These are phyloP conservation scores for Torulaspora gathmanii DNA, from an alignment of 805 yeast genomes.

Conservation along the genomic window DNA sequence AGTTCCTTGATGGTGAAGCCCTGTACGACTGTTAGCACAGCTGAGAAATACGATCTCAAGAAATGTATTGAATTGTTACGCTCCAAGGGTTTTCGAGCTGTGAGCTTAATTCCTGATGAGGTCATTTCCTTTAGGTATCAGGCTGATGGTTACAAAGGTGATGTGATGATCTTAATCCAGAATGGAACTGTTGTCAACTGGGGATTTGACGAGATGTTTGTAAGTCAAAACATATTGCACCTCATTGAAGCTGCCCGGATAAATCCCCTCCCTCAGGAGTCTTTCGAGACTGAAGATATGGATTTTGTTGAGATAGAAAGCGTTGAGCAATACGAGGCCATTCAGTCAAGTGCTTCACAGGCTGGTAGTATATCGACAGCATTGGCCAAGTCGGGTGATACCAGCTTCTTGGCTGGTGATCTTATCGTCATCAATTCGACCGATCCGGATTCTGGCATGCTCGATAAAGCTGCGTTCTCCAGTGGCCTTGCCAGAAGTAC, in stretches of 20 bases:
- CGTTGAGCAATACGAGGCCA: slow-evolving; percentile 11
- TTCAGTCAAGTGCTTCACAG: slow-evolving; percentile 7
- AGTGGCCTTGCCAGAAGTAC: slow-evolving; percentile 86
- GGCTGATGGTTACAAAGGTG: slow-evolving; percentile 39
- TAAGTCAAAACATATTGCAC: slow-evolving; percentile 48
- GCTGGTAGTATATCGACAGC: slow-evolving; percentile 1
- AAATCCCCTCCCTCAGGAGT: slow-evolving; percentile 38
- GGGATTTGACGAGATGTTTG: slow-evolving; percentile 61
- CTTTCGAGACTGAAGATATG: slow-evolving; percentile 77
- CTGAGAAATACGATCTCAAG: slow-evolving; percentile 64
- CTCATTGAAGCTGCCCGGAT: slow-evolving; percentile 46
- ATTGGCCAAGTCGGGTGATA: slow-evolving; percentile 13
- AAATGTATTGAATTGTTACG: slow-evolving; percentile 36
- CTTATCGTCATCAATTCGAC: slow-evolving; percentile 59
- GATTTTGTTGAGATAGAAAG: slow-evolving; percentile 55
- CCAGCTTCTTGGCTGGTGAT: slow-evolving; percentile 60
- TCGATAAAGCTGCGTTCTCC: slow-evolving; percentile 85
- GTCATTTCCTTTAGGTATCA: slow-evolving; percentile 52
- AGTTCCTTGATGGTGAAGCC: slow-evolving; percentile 31
- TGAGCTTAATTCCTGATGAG: slow-evolving; percentile 61
- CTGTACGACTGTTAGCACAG: slow-evolving; percentile 66
- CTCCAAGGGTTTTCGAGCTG: slow-evolving; percentile 34
- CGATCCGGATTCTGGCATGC: slow-evolving; percentile 43
- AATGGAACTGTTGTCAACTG: slow-evolving; percentile 83
- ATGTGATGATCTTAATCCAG: slow-evolving; percentile 57